Conservation (phyloP, 306 rosid genomes). For the Amphicarpaea edgeworthii region DNA sequence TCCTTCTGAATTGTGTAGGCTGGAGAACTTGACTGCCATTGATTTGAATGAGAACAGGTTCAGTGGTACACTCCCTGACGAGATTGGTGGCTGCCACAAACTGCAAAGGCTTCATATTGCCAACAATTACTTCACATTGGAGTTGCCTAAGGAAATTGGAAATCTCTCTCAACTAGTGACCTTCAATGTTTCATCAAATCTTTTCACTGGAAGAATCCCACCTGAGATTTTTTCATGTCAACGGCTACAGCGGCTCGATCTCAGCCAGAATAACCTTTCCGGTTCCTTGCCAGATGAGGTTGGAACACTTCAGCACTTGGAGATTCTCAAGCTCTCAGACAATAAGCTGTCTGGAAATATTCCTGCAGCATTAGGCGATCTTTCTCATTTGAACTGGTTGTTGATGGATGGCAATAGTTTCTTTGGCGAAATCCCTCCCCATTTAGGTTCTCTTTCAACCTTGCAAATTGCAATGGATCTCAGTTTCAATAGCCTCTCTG, state of each 20-base stretch:
- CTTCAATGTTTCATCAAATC: constrained; percentile 85
- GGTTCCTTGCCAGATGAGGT: constrained; percentile 74
- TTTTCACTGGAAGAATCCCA: constrained; percentile 69
- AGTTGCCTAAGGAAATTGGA: constrained; percentile 87
- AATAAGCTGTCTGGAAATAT: constrained; percentile 76
- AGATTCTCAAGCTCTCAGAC: constrained; percentile 79
- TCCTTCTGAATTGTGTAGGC: constrained; percentile 78
- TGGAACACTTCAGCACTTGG: constrained; percentile 85
- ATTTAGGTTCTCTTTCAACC: constrained; percentile 79
- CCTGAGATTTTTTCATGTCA: constrained; percentile 67
- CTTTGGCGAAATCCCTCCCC: constrained; percentile 80
- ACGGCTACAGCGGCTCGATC: constrained; percentile 92
- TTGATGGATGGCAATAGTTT: constrained; percentile 82
- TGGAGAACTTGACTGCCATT: constrained; percentile 72
- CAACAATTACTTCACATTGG: constrained; percentile 71
- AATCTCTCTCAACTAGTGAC: constrained; percentile 83
- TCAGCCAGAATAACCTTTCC: constrained; percentile 70
- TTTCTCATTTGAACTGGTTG: constrained; percentile 82
- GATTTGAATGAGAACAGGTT: constrained; percentile 82
- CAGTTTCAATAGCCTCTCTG: constrained; percentile 79
- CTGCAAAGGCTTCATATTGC: constrained; percentile 95
- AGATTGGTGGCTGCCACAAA: constrained; percentile 64
- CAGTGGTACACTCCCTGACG: constrained; percentile 78
- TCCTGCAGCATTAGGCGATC: constrained; percentile 73
- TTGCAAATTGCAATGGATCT: constrained; percentile 95